Evolutionary conservation across 2,329 filamentous ascomycete species (phyloP), one percentile per base, ranked within the genome.

Genomic region (Colletotrichum sp.): DNA sequence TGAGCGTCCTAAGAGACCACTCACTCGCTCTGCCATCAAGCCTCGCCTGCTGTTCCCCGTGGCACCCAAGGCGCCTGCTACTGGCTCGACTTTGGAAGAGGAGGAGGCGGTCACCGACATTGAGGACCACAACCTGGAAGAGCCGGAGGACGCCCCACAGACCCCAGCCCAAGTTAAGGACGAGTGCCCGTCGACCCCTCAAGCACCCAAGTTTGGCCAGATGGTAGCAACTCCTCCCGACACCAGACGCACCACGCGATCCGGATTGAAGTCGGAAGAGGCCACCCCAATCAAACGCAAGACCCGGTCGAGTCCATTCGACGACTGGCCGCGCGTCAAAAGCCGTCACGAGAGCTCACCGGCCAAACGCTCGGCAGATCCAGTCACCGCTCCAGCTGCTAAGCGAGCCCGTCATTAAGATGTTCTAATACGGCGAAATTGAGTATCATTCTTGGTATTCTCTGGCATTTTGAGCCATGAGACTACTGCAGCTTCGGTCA

Each of bases 31-130:
- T n/a, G 88, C 90, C 2, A 89, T 96, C 82, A 93, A 94, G 84
- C 94, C 94, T 16, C 92, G 93, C 39, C 89, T 95, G 11, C 89
- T 96, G 9, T 96, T 95, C 85, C 91, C 92, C 6, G 84, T 86
- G 55, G 82, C 86, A 32, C 81, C 82, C 62, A 80, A 73, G 63
- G 62, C 65, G 5, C 30, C 71, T 22, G 66, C 67, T 25, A 69
- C 80, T 3, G 67, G 62, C 27, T 71, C 67, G 62, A 81, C 82
- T 7, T 83, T 87, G 3, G 89, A 92, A 67, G 89, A 92, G 69
- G 91, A 92, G 69, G 92, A 94, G 81, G 90, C 90, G 8, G 83
- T 85, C 74, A 91, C 91, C 44, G 89, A 93, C 80, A 87, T 92
- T 57, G 91, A 93, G 79, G 91, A 90, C 75, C 85, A 87, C 73